Evolutionary conservation across 169 alveolate genomes (phyloP), one percentile per base, ranked within the genome.

Genomic region (Cryptosporidium baileyi): DNA sequence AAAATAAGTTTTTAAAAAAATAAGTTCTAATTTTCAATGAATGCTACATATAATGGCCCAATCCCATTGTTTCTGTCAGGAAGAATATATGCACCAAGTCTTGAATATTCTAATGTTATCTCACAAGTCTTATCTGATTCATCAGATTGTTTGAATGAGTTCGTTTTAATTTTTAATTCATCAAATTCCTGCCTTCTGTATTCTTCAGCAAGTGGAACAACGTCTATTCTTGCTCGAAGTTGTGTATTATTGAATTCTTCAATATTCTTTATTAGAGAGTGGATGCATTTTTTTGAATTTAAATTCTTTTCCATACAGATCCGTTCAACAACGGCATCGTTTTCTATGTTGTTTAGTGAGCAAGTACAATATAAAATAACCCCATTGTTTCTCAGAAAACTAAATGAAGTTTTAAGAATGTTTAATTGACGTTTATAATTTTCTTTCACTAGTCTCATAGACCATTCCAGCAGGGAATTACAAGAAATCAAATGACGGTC

Each of bases 351-450:
- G 52, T 91, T 92, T 51, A 93, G 49, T 3, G 96, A 91, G 38
- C 95, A 91, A 0, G 94, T 93, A 40, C 93, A 91, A 61, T 93
- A 93, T 40, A 93, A 38, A 11, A 93, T 67, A 7, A 80, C 52
- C 8, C 95, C 96, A 15, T 89, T 82, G 24, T 81, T 45, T 62
- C 89, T 89, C 44, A 93, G 89, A 3, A 93, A 54, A 30, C 54
- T 19, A 3, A 89, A 59, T 41, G 94, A 88, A 54, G 80, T 82
- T n/a, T 26, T 62, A 13, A 93, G 54, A 24, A 92, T 82, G 19
- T 81, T 63, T 40, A 81, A 59, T 61, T 93, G 95, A 40, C 88
- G 80, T 47, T 80, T 62, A 6, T 94, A 79, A 80, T 82, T 91
- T 47, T 80, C 90, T 80, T 91, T 92, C 38, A 90, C 89, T 22